Base-by-base conservation (phyloP, 169 alveolate genomes). In the Eimeria tenella region DNA sequence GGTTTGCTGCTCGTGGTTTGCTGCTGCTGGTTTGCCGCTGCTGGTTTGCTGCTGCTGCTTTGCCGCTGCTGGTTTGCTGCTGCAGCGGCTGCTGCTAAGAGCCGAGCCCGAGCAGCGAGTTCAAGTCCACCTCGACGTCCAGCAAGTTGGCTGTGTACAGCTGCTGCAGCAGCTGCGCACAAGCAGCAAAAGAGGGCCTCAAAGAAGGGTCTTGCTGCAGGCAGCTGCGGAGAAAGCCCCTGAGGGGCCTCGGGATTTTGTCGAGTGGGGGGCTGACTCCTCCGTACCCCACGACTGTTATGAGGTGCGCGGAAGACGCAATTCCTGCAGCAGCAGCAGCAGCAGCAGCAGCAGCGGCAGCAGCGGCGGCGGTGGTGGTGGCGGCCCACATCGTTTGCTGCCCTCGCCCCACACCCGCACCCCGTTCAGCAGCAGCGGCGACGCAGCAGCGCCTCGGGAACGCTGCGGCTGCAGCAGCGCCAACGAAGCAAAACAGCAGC, bases 221-320 rank as follows among this genome's bases (percentile, higher is more conserved):
- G 42, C 95, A 92, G 58, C 93, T 50, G 10, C 52, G 50, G n/a
- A 92, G 86, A 52, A 92, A 58, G 11, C 65, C 63, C 53, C 77
- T 42, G 65, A 92, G 62, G 4, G 93, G 93, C 77, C 82, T 50
- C 2, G 92, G 95, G 52, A 63, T 55, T 50, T 73, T 79, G 31
- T 87, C 81, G 8, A 73, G 60, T 0, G 62, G 87, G 5, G 79
- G 79, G 13, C 70, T 31, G 10, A 68, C 74, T 8, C 93, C 95
- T 49, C 95, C 95, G 68, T 92, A 92, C 56, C 95, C 95, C 63
- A 82, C 95, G 5, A 88, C 95, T 4, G 79, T 73, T 53, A 92
- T 83, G 17, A 92, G 53, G 68, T 92, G 95, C 19, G 92, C 60
- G 4, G 95, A 86, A 63, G 90, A 70, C 15, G 63, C 31, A 49